Conservation (phyloP, 208 protist species). For the Porcisia hertigi region DNA sequence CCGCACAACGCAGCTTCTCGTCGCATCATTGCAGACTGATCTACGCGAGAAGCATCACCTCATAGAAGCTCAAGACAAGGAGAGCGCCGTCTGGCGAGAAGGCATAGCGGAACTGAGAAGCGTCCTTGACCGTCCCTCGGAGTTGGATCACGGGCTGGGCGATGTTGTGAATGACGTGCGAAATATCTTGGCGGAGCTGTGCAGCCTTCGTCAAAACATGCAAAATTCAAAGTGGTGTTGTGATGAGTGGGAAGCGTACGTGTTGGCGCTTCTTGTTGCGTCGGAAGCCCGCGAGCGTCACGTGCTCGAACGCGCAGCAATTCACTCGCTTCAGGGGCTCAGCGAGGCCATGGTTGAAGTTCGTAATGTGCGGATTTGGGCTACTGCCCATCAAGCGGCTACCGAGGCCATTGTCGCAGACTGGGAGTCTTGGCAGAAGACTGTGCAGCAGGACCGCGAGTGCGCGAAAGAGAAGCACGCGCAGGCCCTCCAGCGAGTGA, state of each 20-base stretch:
- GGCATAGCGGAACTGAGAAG: constrained; percentile 37
- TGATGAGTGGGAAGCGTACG: constrained; percentile 19
- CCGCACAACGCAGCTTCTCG: constrained; percentile 36
- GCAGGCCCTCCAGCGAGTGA: neutral
- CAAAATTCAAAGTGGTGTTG: constrained; percentile 26
- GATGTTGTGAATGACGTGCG: constrained; percentile 49
- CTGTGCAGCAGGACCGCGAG: constrained; percentile 7
- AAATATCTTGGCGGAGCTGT: constrained; percentile 32
- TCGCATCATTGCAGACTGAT: constrained; percentile 48
- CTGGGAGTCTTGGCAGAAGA: constrained; percentile 14
- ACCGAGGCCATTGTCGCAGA: neutral
- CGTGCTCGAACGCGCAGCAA: constrained; percentile 22
- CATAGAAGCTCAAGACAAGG: constrained; percentile 49
- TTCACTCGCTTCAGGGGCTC: neutral
- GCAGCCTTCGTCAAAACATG: constrained; percentile 20
- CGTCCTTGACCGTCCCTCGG: constrained; percentile 47
- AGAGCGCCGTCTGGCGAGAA: constrained; percentile 33
- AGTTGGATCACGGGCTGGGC: constrained; percentile 40
- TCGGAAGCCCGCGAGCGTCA: constrained; percentile 36
- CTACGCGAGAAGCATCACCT: constrained; percentile 55
- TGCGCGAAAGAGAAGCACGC: constrained; percentile 6
- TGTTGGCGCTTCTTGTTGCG: constrained; percentile 13
- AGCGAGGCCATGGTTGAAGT: neutral
- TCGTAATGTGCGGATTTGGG: neutral
- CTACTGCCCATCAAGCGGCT: neutral